phyloP scores from a whole-genome alignment of 2,329 filamentous ascomycete genomes.

The Calonectria crousiana region DNA sequence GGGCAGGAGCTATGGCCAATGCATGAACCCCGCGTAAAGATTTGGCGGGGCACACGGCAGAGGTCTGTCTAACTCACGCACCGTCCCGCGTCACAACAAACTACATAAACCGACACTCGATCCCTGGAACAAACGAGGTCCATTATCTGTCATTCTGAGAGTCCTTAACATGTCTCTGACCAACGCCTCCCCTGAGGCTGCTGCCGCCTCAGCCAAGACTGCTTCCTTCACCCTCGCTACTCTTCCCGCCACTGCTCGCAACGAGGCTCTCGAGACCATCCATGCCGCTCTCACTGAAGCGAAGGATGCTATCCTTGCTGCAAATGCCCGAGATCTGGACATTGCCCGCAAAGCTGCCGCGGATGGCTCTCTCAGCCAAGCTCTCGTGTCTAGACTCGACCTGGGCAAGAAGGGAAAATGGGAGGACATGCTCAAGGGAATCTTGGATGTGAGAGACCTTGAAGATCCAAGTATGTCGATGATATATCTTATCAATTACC shows the following conservation, averaged over 20 bases:
- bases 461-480: conserved; percentile 82
- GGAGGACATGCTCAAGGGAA: conserved; percentile 97
- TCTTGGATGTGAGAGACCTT: conserved; percentile 86
- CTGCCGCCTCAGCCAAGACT: conserved; percentile 81
- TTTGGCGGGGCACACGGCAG: conserved; percentile 34
- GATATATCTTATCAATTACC: neutral
- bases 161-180: conserved; percentile 82
- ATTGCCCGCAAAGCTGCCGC: conserved; percentile 79
- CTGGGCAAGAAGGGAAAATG: conserved; percentile 89
- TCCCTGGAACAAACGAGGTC: neutral
- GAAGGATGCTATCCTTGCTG: conserved; percentile 82
- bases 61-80: conserved; percentile 16
- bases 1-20: conserved; percentile 34
- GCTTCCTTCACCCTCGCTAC: conserved; percentile 88
- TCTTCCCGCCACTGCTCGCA: conserved; percentile 80
- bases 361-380: conserved; percentile 81
- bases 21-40: conserved; percentile 31
- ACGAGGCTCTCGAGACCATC: conserved; percentile 86
- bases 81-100: conserved; percentile 29
- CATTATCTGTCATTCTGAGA: neutral
- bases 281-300: conserved; percentile 79
- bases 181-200: conserved; percentile 82
- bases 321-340: conserved; percentile 87
- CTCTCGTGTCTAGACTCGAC: conserved; percentile 89
- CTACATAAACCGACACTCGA: neutral